phyloP scores from a whole-genome alignment of 306 rosid genomes.

The Lathyrus oleraceus region DNA sequence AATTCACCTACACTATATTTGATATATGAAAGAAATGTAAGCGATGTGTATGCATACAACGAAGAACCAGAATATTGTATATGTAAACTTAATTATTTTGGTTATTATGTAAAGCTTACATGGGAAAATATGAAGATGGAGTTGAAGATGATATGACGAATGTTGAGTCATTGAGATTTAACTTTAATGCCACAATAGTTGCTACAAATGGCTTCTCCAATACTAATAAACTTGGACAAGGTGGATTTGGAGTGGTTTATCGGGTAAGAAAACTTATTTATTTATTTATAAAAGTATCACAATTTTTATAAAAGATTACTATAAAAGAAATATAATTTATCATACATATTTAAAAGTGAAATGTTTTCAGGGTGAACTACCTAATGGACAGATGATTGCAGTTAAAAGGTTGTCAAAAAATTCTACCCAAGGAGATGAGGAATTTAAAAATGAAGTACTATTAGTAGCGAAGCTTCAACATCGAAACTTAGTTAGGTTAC shows the following conservation, averaged over 20 bases:
- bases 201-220: conserved; percentile 40
- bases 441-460: too few species aligned
- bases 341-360: too few species aligned
- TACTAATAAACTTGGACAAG: conserved; percentile 44
- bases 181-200: conserved; percentile 29
- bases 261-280: conserved; percentile 10
- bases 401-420: too few species aligned
- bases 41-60: neutral
- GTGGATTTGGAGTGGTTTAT: conserved; percentile 46
- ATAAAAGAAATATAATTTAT: too few species aligned
- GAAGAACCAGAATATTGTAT: too few species aligned
- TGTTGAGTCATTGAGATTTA: conserved; percentile 20
- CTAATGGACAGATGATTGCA: too few species aligned
- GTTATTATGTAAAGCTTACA: neutral
- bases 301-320: too few species aligned
- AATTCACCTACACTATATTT: neutral
- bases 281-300: neutral
- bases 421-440: too few species aligned
- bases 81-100: too few species aligned
- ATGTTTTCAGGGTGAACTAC: too few species aligned
- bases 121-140: neutral
- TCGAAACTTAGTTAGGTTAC: too few species aligned
- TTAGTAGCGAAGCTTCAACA: too few species aligned
- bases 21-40: neutral
- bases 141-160: conserved; percentile 27